Evolutionary conservation across 1,284 basidiomycete species (phyloP).

Genomic region (Pseudozyma sp.): DNA sequence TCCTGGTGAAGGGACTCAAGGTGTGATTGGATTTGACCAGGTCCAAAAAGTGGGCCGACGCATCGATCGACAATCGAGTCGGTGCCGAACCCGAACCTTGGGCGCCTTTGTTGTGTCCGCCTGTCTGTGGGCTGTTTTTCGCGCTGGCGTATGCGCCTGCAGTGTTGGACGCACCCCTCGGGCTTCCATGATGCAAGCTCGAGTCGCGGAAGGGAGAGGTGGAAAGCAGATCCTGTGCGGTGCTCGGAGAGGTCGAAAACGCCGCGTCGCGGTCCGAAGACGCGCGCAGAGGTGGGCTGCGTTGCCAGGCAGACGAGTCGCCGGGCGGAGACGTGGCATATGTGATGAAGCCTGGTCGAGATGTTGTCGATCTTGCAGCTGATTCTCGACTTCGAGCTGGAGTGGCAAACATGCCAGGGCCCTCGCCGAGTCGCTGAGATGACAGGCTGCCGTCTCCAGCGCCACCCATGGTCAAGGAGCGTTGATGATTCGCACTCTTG

Average conservation of each 20-base stretch:
- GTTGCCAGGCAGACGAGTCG: slow-evolving; percentile 25
- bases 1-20: slow-evolving; percentile 60
- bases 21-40: slow-evolving; percentile 64
- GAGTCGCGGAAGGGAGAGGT: slow-evolving; percentile 44
- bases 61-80: slow-evolving; percentile 44
- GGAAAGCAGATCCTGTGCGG: slow-evolving; percentile 39
- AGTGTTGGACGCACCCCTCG: slow-evolving; percentile 18
- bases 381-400: slow-evolving; percentile 24
- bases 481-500: slow-evolving; percentile 39
- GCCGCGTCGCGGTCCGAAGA: slow-evolving; percentile 15
- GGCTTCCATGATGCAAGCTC: slow-evolving; percentile 33
- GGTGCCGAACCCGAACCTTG: slow-evolving; percentile 20
- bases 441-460: slow-evolving; percentile 21
- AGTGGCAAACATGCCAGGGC: slow-evolving; percentile 27
- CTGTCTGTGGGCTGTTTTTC: slow-evolving; percentile 37
- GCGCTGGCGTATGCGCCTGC: slow-evolving; percentile 26
- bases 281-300: slow-evolving; percentile 26
- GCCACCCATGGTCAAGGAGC: slow-evolving; percentile 30
- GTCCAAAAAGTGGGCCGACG: slow-evolving; percentile 59
- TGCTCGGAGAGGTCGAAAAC: slow-evolving; percentile 27
- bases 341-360: slow-evolving; percentile 38
- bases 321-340: slow-evolving; percentile 38
- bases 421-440: slow-evolving; percentile 18
- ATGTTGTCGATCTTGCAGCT: slow-evolving; percentile 4
- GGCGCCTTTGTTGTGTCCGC: slow-evolving; percentile 7